These are phyloP conservation scores for Penicillium oxalicum DNA, from an alignment of 2,329 filamentous ascomycete species.

Conservation along the genomic window DNA sequence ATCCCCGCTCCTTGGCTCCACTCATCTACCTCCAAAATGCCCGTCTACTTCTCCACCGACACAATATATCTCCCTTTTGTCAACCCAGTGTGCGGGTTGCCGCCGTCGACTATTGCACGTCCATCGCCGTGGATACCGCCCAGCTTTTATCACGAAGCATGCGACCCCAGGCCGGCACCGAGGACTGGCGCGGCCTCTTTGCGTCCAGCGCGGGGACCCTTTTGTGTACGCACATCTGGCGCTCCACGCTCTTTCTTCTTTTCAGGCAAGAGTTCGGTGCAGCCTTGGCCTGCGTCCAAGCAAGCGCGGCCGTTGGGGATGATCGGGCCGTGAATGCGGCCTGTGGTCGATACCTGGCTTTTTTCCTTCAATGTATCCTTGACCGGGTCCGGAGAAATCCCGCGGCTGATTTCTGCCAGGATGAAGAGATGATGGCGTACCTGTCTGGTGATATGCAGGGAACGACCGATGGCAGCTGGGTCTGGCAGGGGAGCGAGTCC, in stretches of 20 bases:
- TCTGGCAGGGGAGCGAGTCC: slow-evolving; percentile 64
- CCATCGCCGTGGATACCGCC: slow-evolving; percentile 71
- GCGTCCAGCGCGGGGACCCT: slow-evolving; percentile 66
- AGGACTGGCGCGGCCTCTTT: slow-evolving; percentile 52
- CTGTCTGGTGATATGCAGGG: slow-evolving; percentile 82
- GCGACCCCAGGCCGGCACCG: slow-evolving; percentile 33
- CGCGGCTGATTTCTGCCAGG: slow-evolving; percentile 47
- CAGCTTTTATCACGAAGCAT: slow-evolving; percentile 65
- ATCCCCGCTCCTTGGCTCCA: slow-evolving; percentile 68
- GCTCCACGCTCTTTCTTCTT: slow-evolving; percentile 73
- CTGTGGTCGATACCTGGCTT: slow-evolving; percentile 74
- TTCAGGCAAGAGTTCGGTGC: slow-evolving; percentile 66
- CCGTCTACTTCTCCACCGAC: slow-evolving; percentile 78
- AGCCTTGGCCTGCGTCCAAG: slow-evolving; percentile 67
- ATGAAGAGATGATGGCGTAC: slow-evolving; percentile 86
- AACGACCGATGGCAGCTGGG: slow-evolving; percentile 70
- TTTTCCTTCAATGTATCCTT: slow-evolving; percentile 67
- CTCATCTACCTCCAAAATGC: slow-evolving; percentile 74
- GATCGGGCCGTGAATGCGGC: slow-evolving; percentile 65
- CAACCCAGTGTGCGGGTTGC: slow-evolving; percentile 58
- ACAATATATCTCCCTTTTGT: slow-evolving; percentile 73
- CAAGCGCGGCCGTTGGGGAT: slow-evolving; percentile 64
- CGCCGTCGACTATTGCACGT: slow-evolving; percentile 71
- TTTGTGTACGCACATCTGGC: slow-evolving; percentile 78
- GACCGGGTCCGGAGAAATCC: slow-evolving; percentile 47